Conservation (phyloP, 2,329 filamentous ascomycete genomes). For the Clarireedia monteithiana region DNA sequence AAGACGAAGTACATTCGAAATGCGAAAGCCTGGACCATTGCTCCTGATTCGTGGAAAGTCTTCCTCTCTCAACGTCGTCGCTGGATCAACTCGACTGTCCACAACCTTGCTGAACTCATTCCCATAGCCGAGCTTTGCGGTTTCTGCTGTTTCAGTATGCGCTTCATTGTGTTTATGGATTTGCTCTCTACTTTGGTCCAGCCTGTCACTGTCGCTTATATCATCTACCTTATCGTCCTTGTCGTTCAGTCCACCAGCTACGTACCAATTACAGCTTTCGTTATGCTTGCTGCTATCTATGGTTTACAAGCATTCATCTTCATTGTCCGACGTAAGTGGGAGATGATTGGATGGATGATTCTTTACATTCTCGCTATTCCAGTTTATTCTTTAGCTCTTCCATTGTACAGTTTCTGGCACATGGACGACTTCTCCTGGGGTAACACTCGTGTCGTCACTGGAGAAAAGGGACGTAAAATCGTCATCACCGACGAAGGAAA, state of each 20-base stretch:
- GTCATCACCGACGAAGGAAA: conserved; percentile 96
- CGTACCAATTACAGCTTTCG: conserved; percentile 78
- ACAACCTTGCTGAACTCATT: conserved; percentile 94
- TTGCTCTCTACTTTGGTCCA: conserved; percentile 86
- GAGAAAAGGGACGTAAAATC: conserved; percentile 86
- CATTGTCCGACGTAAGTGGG: conserved; percentile 93
- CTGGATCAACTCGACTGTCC: conserved; percentile 99
- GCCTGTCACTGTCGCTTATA: conserved; percentile 83
- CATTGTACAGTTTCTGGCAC: conserved; percentile 95
- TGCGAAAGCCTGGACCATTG: conserved; percentile 94
- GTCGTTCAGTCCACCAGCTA: conserved; percentile 53
- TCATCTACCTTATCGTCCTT: conserved; percentile 79
- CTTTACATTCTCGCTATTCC: conserved; percentile 88
- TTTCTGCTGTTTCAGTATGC: conserved; percentile 99
- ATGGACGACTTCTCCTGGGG: conserved; percentile 99
- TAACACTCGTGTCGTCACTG: conserved; percentile 94
- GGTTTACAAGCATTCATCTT: conserved; percentile 96
- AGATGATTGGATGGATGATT: conserved; percentile 99
- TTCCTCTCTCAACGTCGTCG: conserved; percentile 97
- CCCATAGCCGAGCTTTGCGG: conserved; percentile 90
- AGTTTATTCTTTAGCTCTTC: conserved; percentile 83
- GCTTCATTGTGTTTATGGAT: conserved; percentile 93
- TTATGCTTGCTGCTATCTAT: conserved; percentile 91
- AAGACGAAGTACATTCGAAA: conserved; percentile 96
- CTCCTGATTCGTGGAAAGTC: conserved; percentile 86